Conservation (phyloP, 345 rosid genomes). For the Noccaea bulbosa region DNA sequence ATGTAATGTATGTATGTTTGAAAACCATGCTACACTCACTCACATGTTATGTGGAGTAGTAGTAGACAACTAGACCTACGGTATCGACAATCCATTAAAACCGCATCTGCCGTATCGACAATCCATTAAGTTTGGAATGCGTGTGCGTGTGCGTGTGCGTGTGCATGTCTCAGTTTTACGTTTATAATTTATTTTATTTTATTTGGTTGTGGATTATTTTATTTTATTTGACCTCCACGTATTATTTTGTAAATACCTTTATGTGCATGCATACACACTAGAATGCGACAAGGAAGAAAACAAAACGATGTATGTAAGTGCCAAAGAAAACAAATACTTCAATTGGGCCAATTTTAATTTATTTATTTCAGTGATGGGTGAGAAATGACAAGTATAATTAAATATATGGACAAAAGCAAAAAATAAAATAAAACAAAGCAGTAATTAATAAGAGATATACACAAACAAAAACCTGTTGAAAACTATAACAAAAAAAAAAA, state of each 20-base stretch:
- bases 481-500: too few relatives aligned
- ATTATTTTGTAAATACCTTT: constrained; percentile 8
- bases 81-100: constrained; percentile 33
- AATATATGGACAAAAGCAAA: neutral
- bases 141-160: constrained; percentile 33
- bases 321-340: constrained; percentile 22
- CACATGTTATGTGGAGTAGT: neutral
- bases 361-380: constrained; percentile 29
- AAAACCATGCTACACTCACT: neutral
- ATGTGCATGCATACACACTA: constrained; percentile 33
- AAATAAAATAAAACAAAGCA: too few relatives aligned
- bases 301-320: constrained; percentile 24
- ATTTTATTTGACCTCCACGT: neutral
- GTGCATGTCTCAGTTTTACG: constrained; percentile 37
- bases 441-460: too few relatives aligned
- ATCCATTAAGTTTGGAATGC: too few relatives aligned
- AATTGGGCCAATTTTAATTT: constrained; percentile 1
- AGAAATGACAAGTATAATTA: constrained; percentile 24
- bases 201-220: neutral
- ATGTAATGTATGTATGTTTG: too few relatives aligned
- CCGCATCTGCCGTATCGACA: too few relatives aligned
- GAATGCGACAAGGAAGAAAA: constrained; percentile 34
- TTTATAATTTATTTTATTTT: constrained; percentile 13
- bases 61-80: constrained; percentile 2
- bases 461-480: too few relatives aligned